Evolutionary conservation across 2,329 filamentous ascomycete species (phyloP).

Genomic region (Pseudogymnoascus sp.): DNA sequence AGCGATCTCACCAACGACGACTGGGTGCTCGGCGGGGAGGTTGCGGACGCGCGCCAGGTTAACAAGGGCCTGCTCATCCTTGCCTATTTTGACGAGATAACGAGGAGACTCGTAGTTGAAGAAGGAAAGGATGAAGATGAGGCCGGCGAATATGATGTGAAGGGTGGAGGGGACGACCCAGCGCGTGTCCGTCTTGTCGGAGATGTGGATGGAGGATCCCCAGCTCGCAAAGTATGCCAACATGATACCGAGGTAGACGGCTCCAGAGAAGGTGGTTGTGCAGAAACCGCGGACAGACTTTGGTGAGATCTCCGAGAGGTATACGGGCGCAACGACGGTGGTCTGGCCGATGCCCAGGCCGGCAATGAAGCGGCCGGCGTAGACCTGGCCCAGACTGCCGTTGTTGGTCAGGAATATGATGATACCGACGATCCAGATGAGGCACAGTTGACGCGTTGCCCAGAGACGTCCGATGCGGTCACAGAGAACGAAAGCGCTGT

Average conservation of each 20-base stretch:
- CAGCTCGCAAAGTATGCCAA: constrained; percentile 71
- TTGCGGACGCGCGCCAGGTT: constrained; percentile 51
- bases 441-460: constrained; percentile 50
- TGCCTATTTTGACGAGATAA: constrained; percentile 57
- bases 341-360: constrained; percentile 57
- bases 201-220: constrained; percentile 44
- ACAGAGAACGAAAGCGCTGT: constrained; percentile 49
- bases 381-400: constrained; percentile 49
- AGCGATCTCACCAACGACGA: constrained; percentile 52
- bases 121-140: constrained; percentile 63
- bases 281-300: constrained; percentile 63
- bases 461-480: constrained; percentile 55
- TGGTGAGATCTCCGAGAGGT: constrained; percentile 65
- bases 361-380: constrained; percentile 58
- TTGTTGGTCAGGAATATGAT: constrained; percentile 48
- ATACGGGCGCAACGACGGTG: constrained; percentile 59
- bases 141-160: constrained; percentile 67
- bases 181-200: constrained; percentile 30
- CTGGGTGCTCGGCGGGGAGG: constrained; percentile 50
- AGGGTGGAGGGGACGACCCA: constrained; percentile 64
- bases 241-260: constrained; percentile 71
- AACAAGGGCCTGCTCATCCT: constrained; percentile 47
- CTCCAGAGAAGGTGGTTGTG: constrained; percentile 60
- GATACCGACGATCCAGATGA: constrained; percentile 50
- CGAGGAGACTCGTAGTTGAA: constrained; percentile 63